Evolutionary conservation across 2,329 filamentous ascomycete species (phyloP).

Genomic region (Cladophialophora yegresii): DNA sequence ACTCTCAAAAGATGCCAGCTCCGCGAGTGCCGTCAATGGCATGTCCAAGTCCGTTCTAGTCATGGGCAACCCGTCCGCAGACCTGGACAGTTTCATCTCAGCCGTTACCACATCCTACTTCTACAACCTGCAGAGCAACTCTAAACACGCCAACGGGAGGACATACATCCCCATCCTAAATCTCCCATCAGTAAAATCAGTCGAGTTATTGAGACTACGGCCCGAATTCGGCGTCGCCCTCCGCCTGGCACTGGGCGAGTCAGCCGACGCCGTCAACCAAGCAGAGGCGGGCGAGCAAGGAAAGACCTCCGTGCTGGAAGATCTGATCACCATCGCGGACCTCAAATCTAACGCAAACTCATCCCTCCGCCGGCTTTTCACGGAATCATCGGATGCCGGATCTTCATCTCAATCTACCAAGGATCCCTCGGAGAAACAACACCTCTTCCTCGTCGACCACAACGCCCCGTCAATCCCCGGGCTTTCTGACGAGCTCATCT

Average conservation of each 20-base stretch:
- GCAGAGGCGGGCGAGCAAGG: conserved; percentile 35
- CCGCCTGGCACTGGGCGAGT: conserved; percentile 48
- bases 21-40: background rate
- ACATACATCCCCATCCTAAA: conserved; percentile 62
- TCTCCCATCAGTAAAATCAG: conserved; percentile 50
- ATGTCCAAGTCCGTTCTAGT: conserved; percentile 39
- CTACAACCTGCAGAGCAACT: conserved; percentile 42
- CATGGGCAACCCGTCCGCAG: conserved; percentile 51
- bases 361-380: conserved; percentile 14
- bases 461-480: conserved; percentile 46
- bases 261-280: conserved; percentile 44
- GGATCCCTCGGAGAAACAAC: conserved; percentile 17
- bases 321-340: conserved; percentile 47
- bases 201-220: conserved; percentile 56
- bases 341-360: conserved; percentile 36
- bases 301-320: conserved; percentile 35
- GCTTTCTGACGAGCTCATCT: conserved; percentile 42
- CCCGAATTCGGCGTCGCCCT: conserved; percentile 62
- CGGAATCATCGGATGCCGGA: conserved; percentile 1
- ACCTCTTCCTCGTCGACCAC: conserved; percentile 48
- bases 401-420: background rate
- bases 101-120: conserved; percentile 65
- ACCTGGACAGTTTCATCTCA: conserved; percentile 65
- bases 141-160: conserved; percentile 18
- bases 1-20: background rate